phyloP scores from a whole-genome alignment of 495 filamentous ascomycete genomes.

The Aspergillus avenaceus region DNA sequence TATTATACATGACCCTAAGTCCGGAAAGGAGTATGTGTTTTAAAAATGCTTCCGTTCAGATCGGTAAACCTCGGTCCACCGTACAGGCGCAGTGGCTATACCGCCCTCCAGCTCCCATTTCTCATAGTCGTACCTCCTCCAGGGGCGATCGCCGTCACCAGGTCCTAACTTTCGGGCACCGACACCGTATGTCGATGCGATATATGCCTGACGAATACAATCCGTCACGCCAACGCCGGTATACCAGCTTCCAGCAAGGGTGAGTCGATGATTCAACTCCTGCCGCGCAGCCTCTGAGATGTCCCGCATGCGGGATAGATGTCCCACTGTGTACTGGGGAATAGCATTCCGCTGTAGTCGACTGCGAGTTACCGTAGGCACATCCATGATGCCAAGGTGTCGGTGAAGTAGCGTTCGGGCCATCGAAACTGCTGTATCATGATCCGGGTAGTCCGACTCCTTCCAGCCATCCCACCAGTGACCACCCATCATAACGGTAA shows the following conservation, averaged over 20 bases:
- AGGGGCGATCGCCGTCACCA: slow-evolving; percentile 13
- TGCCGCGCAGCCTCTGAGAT: slow-evolving; percentile 51
- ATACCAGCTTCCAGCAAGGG: slow-evolving; percentile 80
- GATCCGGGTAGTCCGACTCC: slow-evolving; percentile 47
- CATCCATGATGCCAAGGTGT: slow-evolving; percentile 66
- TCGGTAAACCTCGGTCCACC: slow-evolving; percentile 8
- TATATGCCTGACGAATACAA: slow-evolving; percentile 48
- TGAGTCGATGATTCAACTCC: slow-evolving; percentile 59
- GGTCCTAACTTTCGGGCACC: slow-evolving; percentile 28
- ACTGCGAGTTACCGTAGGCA: slow-evolving; percentile 51
- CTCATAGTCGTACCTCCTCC: slow-evolving; percentile 13
- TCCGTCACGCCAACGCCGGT: slow-evolving; percentile 59
- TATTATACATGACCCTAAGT: background rate
- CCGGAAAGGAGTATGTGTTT: background rate
- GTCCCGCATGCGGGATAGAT: slow-evolving; percentile 56
- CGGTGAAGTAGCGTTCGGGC: slow-evolving; percentile 63
- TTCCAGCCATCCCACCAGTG: slow-evolving; percentile 79
- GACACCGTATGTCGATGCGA: slow-evolving; percentile 32
- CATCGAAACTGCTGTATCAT: slow-evolving; percentile 60
- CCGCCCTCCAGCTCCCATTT: slow-evolving; percentile 35
- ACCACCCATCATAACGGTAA: slow-evolving; percentile 94
- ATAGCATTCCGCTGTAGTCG: slow-evolving; percentile 74
- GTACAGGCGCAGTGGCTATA: slow-evolving; percentile 27
- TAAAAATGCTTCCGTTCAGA: slow-evolving; percentile 7
- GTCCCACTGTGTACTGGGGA: slow-evolving; percentile 82